These are phyloP conservation scores for Boletus rubescentipes DNA, from an alignment of 768 basidiomycete genomes.

Conservation along the genomic window DNA sequence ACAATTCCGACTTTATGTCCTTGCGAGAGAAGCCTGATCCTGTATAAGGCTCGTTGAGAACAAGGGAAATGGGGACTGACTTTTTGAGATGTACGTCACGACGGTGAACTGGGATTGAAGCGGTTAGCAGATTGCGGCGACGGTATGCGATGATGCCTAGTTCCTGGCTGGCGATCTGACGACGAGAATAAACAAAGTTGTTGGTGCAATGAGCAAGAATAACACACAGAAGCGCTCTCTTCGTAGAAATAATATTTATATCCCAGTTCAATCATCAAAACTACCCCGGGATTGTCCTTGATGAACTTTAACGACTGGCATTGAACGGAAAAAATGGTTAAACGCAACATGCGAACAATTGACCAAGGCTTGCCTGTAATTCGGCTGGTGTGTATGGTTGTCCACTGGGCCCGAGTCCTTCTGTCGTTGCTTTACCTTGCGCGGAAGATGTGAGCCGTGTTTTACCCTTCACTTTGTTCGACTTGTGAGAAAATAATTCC, in stretches of 20 bases:
- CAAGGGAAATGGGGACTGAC: conserved; percentile 37
- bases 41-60: background rate
- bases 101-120: conserved; percentile 70
- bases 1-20: conserved; percentile 86
- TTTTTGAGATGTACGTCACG: conserved; percentile 74
- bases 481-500: conserved; percentile 44
- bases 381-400: conserved; percentile 76
- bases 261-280: conserved; percentile 81
- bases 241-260: conserved; percentile 85
- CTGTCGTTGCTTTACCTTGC: conserved; percentile 37
- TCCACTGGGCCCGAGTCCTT: conserved; percentile 63
- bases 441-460: conserved; percentile 25
- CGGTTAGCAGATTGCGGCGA: conserved; percentile 71
- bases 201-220: background rate
- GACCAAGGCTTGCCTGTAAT: conserved; percentile 49
- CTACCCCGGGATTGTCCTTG: conserved; percentile 57
- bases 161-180: conserved; percentile 69
- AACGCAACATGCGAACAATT: background rate
- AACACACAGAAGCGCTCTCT: conserved; percentile 72
- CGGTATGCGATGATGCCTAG: conserved; percentile 75
- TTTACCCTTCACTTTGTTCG: conserved; percentile 38
- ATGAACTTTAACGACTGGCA: conserved; percentile 50
- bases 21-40: conserved; percentile 61
- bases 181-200: conserved; percentile 11
- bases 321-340: background rate